phyloP scores from a whole-genome alignment of 2,329 filamentous ascomycete species.

The Thelonectria blattea region DNA sequence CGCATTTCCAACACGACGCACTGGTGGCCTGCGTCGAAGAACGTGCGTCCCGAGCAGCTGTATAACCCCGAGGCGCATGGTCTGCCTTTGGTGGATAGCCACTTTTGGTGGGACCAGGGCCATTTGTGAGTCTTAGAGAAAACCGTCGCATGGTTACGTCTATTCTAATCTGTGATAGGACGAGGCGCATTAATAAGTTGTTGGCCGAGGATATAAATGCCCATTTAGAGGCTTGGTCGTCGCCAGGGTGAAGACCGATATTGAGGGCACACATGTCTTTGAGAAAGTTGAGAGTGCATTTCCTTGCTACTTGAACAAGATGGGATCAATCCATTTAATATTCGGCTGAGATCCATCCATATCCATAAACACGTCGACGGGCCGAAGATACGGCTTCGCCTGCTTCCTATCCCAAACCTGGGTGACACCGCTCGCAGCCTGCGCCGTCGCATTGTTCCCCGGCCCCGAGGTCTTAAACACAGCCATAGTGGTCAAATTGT shows the following conservation, averaged over 20 bases:
- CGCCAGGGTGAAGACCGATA: neutral
- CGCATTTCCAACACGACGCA: conserved; percentile 11
- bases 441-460: conserved; percentile 56
- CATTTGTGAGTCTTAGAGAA: conserved; percentile 11
- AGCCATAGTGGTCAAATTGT: conserved; percentile 59
- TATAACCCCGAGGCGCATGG: conserved; percentile 6
- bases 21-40: conserved; percentile 2
- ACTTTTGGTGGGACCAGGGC: conserved; percentile 19
- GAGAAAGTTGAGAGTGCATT: neutral
- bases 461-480: conserved; percentile 59
- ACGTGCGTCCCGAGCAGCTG: neutral
- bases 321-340: conserved; percentile 18
- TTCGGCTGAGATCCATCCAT: conserved; percentile 11
- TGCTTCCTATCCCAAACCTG: conserved; percentile 48
- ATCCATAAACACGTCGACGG: conserved; percentile 19
- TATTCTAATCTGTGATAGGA: neutral
- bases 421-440: conserved; percentile 48
- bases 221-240: neutral
- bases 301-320: neutral
- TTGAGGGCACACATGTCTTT: too few relatives aligned
- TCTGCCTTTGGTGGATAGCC: neutral
- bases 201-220: conserved; percentile 5
- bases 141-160: too few relatives aligned
- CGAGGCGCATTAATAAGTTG: conserved; percentile 8
- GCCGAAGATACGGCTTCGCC: conserved; percentile 33